A percentile compares a stretch with the other conserved stretches of the same genome.
phyloP scores from a whole-genome alignment of 164 flowering plant species.

The Umbilicus rupestris region DNA sequence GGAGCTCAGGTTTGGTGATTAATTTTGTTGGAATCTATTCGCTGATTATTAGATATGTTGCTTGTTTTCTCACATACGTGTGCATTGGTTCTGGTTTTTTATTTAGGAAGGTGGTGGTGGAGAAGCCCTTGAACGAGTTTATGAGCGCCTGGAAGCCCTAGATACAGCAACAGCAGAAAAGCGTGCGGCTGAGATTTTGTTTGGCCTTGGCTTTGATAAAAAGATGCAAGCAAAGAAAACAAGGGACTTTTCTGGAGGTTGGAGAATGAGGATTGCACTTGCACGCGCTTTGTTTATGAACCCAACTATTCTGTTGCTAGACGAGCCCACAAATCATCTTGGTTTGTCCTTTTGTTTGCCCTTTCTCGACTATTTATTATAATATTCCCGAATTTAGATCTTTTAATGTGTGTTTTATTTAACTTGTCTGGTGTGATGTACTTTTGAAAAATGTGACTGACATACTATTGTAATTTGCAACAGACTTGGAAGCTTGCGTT shows the following conservation, averaged over 20 bases:
- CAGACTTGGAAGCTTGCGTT: constrained; percentile 97
- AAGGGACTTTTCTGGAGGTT: constrained; percentile 93
- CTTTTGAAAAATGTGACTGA: too few species aligned
- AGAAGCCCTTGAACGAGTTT: constrained; percentile 70
- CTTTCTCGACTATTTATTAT: neutral
- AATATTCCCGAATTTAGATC: too few species aligned
- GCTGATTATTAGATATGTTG: neutral
- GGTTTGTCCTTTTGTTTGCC: constrained; percentile 24
- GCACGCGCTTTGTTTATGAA: constrained; percentile 89
- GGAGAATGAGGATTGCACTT: constrained; percentile 97
- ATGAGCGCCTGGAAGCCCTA: constrained; percentile 86
- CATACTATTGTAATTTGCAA: constrained; percentile 5
- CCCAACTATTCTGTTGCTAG: constrained; percentile 77
- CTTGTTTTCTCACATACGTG: neutral
- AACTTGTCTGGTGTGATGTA: too few species aligned
- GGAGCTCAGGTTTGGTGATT: constrained; percentile 48
- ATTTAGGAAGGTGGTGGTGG: constrained; percentile 82
- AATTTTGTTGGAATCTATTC: neutral
- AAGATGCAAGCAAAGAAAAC: constrained; percentile 85
- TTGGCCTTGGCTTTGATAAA: constrained; percentile 88
- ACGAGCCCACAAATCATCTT: constrained; percentile 94
- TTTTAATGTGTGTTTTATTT: too few species aligned
- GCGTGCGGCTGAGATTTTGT: constrained; percentile 91
- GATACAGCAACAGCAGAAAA: constrained; percentile 94
- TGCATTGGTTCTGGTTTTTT: neutral